These are phyloP conservation scores for Diutina pseudorugosa DNA, from an alignment of 1,139 yeast genomes.

Conservation along the genomic window DNA sequence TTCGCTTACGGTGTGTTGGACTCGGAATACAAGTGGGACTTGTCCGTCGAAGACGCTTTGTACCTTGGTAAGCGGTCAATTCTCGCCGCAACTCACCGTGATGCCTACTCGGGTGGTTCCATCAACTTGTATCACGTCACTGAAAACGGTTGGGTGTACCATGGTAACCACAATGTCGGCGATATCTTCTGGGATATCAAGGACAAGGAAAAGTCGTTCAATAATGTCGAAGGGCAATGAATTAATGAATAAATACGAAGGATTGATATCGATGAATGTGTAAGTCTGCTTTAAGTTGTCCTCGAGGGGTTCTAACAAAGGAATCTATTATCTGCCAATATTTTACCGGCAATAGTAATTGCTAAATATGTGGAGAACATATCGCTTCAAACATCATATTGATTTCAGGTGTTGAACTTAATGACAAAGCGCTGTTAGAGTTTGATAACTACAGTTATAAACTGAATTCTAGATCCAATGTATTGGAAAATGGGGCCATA, in stretches of 20 bases:
- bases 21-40: constrained; percentile 81
- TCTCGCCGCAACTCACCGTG: constrained; percentile 97
- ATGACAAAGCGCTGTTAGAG: too few species aligned
- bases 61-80: constrained; percentile 91
- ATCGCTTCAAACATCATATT: too few species aligned
- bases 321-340: too few species aligned
- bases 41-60: constrained; percentile 84
- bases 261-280: not conserved
- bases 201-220: constrained; percentile 79
- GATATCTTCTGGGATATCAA: constrained; percentile 87
- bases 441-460: too few species aligned
- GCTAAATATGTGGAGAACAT: too few species aligned
- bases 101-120: constrained; percentile 97
- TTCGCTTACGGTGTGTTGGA: constrained; percentile 99
- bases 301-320: too few species aligned
- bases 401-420: too few species aligned
- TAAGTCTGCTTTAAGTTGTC: too few species aligned
- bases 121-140: constrained; percentile 87
- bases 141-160: constrained; percentile 89
- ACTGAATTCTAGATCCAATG: too few species aligned
- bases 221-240: constrained; percentile 39
- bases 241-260: not conserved
- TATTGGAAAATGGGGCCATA: too few species aligned
- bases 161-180: constrained; percentile 92
- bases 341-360: too few species aligned